Conservation (phyloP, 2,329 filamentous ascomycete genomes). For the Botrytis medusae region DNA sequence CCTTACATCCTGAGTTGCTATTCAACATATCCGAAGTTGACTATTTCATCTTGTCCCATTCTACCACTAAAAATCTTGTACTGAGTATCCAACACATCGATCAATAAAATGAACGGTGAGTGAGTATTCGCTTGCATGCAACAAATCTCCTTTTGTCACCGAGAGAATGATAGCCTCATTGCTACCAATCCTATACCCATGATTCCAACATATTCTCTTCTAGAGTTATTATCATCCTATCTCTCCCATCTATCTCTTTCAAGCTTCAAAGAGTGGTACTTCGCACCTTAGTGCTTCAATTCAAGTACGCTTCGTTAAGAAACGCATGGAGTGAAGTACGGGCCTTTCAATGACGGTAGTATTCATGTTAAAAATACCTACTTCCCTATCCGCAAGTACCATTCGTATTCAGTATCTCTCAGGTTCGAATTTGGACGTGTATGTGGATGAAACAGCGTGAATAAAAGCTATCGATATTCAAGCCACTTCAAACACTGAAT, state of each 20-base stretch:
- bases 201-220: not conserved
- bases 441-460: not conserved
- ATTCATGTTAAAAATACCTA: not conserved
- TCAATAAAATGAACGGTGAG: too few species aligned
- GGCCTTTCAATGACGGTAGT: not conserved
- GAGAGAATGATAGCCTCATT: not conserved
- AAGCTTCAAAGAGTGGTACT: not conserved
- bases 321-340: not conserved
- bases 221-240: not conserved
- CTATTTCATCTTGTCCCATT: too few species aligned
- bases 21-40: too few species aligned
- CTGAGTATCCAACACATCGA: too few species aligned
- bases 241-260: not conserved
- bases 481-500: too few species aligned
- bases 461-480: not conserved
- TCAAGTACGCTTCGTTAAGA: not conserved
- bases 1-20: too few species aligned
- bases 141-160: not conserved
- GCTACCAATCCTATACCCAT: not conserved
- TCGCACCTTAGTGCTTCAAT: not conserved
- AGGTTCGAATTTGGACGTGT: not conserved
- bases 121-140: too few species aligned
- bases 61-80: too few species aligned
- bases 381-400: not conserved
- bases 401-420: not conserved